phyloP scores from a whole-genome alignment of 1,284 basidiomycete genomes.

The Malassezia arunalokei region DNA sequence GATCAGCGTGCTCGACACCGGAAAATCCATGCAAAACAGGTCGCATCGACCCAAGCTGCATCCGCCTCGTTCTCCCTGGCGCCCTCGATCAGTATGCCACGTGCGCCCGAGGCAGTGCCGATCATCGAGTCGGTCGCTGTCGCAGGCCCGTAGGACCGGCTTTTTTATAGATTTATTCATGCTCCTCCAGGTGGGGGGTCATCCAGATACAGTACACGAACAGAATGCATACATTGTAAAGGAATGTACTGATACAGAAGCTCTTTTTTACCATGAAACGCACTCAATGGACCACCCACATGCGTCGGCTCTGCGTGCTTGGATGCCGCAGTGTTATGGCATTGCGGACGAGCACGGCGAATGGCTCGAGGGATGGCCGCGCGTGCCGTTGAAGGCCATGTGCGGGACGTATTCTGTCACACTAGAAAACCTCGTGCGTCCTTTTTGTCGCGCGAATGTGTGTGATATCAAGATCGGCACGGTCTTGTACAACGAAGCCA shows the following conservation, averaged over 20 bases:
- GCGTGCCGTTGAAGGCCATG: neutral
- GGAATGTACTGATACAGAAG: constrained; percentile 1
- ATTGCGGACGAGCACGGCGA: neutral
- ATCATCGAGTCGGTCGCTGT: neutral
- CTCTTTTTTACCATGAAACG: constrained; percentile 7
- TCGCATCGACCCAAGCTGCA: neutral
- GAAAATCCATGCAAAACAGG: constrained; percentile 26
- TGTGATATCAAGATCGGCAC: constrained; percentile 15
- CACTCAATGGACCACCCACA: neutral
- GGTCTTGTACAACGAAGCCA: constrained; percentile 10
- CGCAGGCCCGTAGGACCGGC: too few species aligned
- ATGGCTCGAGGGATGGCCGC: constrained; percentile 1
- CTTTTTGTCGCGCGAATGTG: constrained; percentile 4
- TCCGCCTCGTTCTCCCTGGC: neutral
- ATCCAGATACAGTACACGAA: constrained; percentile 1
- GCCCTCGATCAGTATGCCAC: neutral
- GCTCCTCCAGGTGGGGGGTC: constrained; percentile 7
- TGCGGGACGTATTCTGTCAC: neutral
- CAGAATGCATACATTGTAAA: constrained; percentile 2
- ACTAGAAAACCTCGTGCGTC: constrained; percentile 4
- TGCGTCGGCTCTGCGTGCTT: neutral
- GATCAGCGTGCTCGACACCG: constrained; percentile 40
- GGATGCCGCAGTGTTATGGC: constrained; percentile 8
- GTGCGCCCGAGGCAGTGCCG: neutral
- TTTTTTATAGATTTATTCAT: neutral